Conservation (phyloP, 2,329 filamentous ascomycete genomes). For the Alternaria metachromatica region DNA sequence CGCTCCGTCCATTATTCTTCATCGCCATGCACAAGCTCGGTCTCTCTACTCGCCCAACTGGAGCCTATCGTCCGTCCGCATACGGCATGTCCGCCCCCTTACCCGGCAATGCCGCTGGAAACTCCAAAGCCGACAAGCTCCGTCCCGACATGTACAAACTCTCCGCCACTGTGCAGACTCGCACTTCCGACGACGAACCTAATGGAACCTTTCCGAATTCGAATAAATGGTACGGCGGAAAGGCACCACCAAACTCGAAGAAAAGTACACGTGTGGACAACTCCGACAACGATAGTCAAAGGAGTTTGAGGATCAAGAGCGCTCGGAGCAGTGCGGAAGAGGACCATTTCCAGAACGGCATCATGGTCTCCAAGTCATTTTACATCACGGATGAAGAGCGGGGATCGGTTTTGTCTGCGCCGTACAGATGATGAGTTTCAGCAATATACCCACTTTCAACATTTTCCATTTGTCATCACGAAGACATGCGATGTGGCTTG, state of each 20-base stretch:
- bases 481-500: not conserved
- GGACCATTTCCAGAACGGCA: constrained; percentile 23
- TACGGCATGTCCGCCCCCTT: constrained; percentile 27
- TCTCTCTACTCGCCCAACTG: constrained; percentile 29
- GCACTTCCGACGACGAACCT: constrained; percentile 21
- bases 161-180: constrained; percentile 24
- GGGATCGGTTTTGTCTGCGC: constrained; percentile 9
- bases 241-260: constrained; percentile 16
- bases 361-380: constrained; percentile 42
- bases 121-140: constrained; percentile 22
- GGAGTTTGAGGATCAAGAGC: constrained; percentile 29
- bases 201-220: not conserved
- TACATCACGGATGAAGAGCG: constrained; percentile 40
- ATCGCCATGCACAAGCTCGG: constrained; percentile 34
- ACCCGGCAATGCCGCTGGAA: constrained; percentile 9
- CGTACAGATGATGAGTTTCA: constrained; percentile 1
- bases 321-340: constrained; percentile 28
- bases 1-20: constrained; percentile 43
- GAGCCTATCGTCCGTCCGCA: constrained; percentile 23
- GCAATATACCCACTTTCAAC: not conserved
- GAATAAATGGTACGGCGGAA: constrained; percentile 11
- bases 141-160: constrained; percentile 32
- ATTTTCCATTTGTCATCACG: not conserved
- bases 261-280: constrained; percentile 15
- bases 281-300: constrained; percentile 32